Evolutionary conservation across 73 alveolate genomes (phyloP), one percentile per base, ranked within the genome.

Genomic region (Paramecium primaurelia): DNA sequence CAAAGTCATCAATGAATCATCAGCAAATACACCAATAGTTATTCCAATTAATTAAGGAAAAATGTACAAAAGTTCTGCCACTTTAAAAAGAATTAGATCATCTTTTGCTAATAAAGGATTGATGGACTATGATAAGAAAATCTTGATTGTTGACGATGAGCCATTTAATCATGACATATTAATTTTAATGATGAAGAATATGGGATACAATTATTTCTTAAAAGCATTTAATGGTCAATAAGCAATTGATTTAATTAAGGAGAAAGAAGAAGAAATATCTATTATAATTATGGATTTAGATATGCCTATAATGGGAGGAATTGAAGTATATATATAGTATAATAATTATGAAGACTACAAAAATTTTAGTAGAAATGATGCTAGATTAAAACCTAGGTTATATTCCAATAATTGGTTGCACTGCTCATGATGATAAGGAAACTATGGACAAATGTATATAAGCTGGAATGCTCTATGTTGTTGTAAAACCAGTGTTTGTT

Each of bases 251-350:
- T 14, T 80, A 10, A 11, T 80, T 14, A 18, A 22, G 16, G 58
- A 16, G 14, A 47, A 47, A 11, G 45, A 80, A 22, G 20, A 18
- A 6, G n/a, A 40, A 3, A 80, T 80, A 8, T 38, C 28, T 0
- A 14, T 80, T 1, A 49, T 80, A 20, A 9, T 80, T 3, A 80
- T 80, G 91, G 91, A 80, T 45, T 18, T 80, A 80, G 91, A 80
- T 20, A 80, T 80, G 91, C 91, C 91, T 8, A 80, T 80, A 5
- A 44, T 80, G 75, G 91, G 75, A 32, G 91, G 91, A 32, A 49
- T 80, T 42, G 84, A 64, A 64, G 84, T 64, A 64, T 22, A 22
- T 22, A 26, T 8, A 4, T 18, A n/a, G 6, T n/a, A 28, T 12
- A 4, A 3, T 28, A 1, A 8, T 14, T 64, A 64, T 11, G 6